Conservation (phyloP, 2,329 filamentous ascomycete species). For the Cytospora piceicola region DNA sequence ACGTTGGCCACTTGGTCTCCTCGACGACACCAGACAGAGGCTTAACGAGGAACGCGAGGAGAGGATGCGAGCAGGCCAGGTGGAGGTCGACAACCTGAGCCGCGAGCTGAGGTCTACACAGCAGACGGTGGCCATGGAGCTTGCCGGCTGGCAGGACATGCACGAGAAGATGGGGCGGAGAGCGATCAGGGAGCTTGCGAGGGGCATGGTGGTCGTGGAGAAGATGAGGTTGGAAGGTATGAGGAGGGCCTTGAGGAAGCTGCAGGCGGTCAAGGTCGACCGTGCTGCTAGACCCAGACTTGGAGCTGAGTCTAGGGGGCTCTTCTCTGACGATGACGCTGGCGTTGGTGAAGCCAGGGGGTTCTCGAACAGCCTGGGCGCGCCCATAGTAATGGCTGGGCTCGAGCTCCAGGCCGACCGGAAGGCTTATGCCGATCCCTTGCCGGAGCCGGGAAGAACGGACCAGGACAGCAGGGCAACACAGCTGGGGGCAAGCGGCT, state of each 20-base stretch:
- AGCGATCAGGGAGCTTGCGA: conserved; percentile 76
- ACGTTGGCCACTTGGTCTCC: conserved; percentile 77
- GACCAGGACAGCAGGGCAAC: conserved; percentile 1
- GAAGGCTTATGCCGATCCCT: conserved; percentile 16
- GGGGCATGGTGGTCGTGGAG: conserved; percentile 79
- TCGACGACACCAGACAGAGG: conserved; percentile 86
- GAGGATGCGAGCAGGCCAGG: conserved; percentile 70
- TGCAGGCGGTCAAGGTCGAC: conserved; percentile 42
- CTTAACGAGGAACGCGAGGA: conserved; percentile 84
- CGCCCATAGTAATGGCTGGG: conserved; percentile 27
- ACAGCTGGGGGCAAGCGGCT: conserved; percentile 6
- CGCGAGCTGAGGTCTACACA: conserved; percentile 89
- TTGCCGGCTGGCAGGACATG: conserved; percentile 93
- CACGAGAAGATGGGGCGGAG: conserved; percentile 76
- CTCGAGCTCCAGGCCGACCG: conserved; percentile 26
- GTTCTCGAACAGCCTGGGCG: conserved; percentile 10
- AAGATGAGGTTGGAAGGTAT: conserved; percentile 79
- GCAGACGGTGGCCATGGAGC: conserved; percentile 86
- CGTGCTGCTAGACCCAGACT: not conserved
- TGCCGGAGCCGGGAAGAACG: conserved; percentile 7
- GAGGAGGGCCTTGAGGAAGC: conserved; percentile 73
- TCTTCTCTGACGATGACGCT: not conserved
- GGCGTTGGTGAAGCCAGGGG: conserved; percentile 3
- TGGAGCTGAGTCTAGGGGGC: not conserved
- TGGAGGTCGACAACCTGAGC: conserved; percentile 74